Evolutionary conservation across 371 early-diverging fungal genomes (phyloP).

Genomic region (Mucor plumbeus): DNA sequence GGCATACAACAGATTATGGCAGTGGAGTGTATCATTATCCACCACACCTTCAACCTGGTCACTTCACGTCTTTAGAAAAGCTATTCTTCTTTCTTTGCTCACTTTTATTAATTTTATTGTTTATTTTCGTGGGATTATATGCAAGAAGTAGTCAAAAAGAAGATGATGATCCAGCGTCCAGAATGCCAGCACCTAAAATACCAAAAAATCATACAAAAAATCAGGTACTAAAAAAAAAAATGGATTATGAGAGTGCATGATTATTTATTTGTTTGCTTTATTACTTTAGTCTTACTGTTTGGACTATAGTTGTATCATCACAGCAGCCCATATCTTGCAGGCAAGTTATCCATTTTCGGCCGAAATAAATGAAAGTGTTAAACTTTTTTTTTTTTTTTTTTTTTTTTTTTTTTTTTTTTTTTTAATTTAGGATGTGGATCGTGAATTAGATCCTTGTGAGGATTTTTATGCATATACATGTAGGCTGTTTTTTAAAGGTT

Average conservation of each 20-base stretch:
- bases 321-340: constrained; percentile 52
- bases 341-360: constrained; percentile 10
- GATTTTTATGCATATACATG: constrained; percentile 52
- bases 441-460: constrained; percentile 54
- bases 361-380: neutral
- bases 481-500: constrained; percentile 3
- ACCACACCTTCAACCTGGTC: constrained; percentile 48
- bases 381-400: neutral
- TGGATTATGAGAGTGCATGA: neutral
- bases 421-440: constrained; percentile 42
- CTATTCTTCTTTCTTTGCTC: constrained; percentile 51
- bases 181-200: constrained; percentile 22
- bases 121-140: constrained; percentile 50
- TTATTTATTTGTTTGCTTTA: neutral
- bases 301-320: constrained; percentile 53
- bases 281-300: constrained; percentile 38
- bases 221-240: neutral
- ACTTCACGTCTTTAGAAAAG: constrained; percentile 54
- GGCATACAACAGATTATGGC: constrained; percentile 18
- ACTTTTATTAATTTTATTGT: constrained; percentile 43
- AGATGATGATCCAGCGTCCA: constrained; percentile 24
- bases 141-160: constrained; percentile 41
- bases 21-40: constrained; percentile 40
- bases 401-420: neutral
- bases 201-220: constrained; percentile 28